phyloP scores from a whole-genome alignment of 805 yeast genomes.

The Kodamaea restingae region DNA sequence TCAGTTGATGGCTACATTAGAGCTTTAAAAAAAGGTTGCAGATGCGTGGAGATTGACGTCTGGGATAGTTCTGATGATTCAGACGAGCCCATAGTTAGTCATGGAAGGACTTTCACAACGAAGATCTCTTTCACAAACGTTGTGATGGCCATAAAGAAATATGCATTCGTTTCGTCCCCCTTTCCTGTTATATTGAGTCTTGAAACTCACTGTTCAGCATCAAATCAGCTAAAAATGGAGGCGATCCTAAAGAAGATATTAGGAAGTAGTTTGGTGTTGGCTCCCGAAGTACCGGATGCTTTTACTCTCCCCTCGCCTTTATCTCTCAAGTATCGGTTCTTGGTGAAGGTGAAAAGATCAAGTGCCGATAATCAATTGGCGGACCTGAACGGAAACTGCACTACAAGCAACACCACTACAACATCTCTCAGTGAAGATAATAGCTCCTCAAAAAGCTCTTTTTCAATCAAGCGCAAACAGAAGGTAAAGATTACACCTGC shows the following conservation, averaged over 20 bases:
- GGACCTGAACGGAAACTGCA: slow-evolving; percentile 19
- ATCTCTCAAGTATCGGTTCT: slow-evolving; percentile 62
- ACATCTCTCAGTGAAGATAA: slow-evolving; percentile 41
- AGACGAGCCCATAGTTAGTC: slow-evolving; percentile 72
- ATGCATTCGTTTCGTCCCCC: slow-evolving; percentile 85
- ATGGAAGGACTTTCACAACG: slow-evolving; percentile 80
- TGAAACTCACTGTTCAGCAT: slow-evolving; percentile 72
- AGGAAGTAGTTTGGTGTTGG: slow-evolving; percentile 50
- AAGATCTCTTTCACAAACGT: slow-evolving; percentile 70
- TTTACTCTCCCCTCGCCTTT: slow-evolving; percentile 65
- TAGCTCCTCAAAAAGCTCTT: slow-evolving; percentile 16
- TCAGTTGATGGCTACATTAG: slow-evolving; percentile 87
- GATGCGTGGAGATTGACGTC: slow-evolving; percentile 91
- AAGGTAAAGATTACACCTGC: slow-evolving; percentile 31
- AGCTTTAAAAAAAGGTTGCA: slow-evolving; percentile 85
- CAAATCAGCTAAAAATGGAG: slow-evolving; percentile 61
- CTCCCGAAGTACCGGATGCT: slow-evolving; percentile 11
- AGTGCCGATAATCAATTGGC: slow-evolving; percentile 21
- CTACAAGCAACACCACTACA: slow-evolving; percentile 30
- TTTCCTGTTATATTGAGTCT: slow-evolving; percentile 82
- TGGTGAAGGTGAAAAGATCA: slow-evolving; percentile 71
- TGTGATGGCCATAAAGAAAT: slow-evolving; percentile 67
- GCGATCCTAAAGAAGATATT: slow-evolving; percentile 51
- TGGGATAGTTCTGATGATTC: slow-evolving; percentile 69
- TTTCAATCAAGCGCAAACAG: slow-evolving; percentile 20